phyloP scores from a whole-genome alignment of 2,329 filamentous ascomycete species.

The Didymella keratinophila region DNA sequence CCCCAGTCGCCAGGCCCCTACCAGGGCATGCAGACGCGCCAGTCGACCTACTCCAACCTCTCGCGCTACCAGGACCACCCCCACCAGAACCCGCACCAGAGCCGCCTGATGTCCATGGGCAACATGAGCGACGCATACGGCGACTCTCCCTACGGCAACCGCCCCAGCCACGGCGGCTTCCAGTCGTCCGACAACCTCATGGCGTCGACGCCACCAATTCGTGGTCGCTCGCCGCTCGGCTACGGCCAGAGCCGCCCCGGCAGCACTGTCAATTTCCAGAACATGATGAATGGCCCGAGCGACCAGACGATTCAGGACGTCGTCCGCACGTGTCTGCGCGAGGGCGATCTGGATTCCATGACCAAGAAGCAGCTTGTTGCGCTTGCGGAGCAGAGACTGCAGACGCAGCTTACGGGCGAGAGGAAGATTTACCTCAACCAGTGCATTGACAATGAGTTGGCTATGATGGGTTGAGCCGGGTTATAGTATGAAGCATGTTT shows the following conservation, averaged over 20 bases:
- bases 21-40: constrained; percentile 68
- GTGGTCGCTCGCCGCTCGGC: constrained; percentile 60
- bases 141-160: constrained; percentile 49
- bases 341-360: constrained; percentile 94
- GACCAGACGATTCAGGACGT: constrained; percentile 83
- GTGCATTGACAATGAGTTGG: constrained; percentile 91
- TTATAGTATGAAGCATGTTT: too few species aligned
- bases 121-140: constrained; percentile 58
- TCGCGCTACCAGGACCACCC: constrained; percentile 70
- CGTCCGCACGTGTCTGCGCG: constrained; percentile 80
- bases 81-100: constrained; percentile 62
- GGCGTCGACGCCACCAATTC: constrained; percentile 47
- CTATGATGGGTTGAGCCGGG: constrained; percentile 89
- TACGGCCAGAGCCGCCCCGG: constrained; percentile 59
- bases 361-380: constrained; percentile 94
- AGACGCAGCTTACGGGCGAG: constrained; percentile 87
- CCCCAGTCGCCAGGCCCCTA: constrained; percentile 78
- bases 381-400: constrained; percentile 89
- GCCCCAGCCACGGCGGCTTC: constrained; percentile 54
- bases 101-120: constrained; percentile 68
- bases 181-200: constrained; percentile 53
- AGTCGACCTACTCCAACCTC: constrained; percentile 74
- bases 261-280: constrained; percentile 68
- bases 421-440: constrained; percentile 88
- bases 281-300: constrained; percentile 69